phyloP scores from a whole-genome alignment of 805 yeast genomes.

The Starmera dryadoides region DNA sequence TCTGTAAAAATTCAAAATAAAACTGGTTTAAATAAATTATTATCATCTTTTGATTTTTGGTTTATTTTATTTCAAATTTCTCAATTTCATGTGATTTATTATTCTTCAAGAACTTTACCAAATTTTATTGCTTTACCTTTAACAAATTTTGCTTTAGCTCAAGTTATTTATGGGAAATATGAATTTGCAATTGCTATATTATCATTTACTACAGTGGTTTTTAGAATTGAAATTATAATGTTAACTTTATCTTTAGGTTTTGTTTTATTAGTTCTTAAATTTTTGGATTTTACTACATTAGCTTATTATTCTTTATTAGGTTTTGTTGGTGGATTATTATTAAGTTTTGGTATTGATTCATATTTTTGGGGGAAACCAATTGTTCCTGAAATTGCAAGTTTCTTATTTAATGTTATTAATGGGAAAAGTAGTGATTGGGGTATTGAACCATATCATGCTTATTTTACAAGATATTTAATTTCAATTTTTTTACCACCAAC shows the following conservation, averaged over 20 bases:
- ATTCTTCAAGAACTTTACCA: constrained; percentile 83
- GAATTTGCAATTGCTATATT: constrained; percentile 44
- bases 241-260: constrained; percentile 44
- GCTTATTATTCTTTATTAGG: constrained; percentile 41
- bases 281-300: constrained; percentile 33
- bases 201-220: constrained; percentile 57
- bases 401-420: constrained; percentile 65
- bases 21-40: constrained; percentile 6
- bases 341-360: constrained; percentile 55
- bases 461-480: constrained; percentile 41
- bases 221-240: constrained; percentile 64
- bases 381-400: constrained; percentile 73
- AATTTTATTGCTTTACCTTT: constrained; percentile 73
- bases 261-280: constrained; percentile 37
- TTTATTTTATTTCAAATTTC: constrained; percentile 49
- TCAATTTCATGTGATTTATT: constrained; percentile 77
- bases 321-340: constrained; percentile 37
- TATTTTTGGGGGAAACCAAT: constrained; percentile 60
- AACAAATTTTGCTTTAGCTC: constrained; percentile 47
- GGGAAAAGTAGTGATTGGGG: constrained; percentile 85
- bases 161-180: constrained; percentile 38
- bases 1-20: constrained; percentile 8
- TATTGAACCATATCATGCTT: constrained; percentile 62
- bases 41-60: constrained; percentile 35
- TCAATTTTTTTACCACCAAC: constrained; percentile 40